Percentiles rank a stretch among this genome's conserved stretches.
Evolutionary conservation across 2,329 filamentous ascomycete genomes (phyloP).

Genomic region (Colletotrichum coccodes): DNA sequence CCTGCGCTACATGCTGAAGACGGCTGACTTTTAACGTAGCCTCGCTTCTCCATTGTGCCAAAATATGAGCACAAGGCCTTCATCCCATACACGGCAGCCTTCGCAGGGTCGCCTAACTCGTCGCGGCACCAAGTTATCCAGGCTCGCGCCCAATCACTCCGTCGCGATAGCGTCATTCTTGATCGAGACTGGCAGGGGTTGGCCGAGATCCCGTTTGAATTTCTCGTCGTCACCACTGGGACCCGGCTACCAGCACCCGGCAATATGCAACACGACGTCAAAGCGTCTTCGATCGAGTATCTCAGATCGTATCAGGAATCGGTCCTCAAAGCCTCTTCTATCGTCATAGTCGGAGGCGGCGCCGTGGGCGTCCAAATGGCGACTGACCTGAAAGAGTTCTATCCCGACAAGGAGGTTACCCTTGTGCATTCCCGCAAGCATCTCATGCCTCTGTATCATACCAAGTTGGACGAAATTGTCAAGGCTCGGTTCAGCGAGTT

Average conservation of each 20-base stretch:
- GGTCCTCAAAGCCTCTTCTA: constrained; percentile 32
- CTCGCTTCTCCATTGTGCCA: constrained; percentile 52
- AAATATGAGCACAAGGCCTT: constrained; percentile 57
- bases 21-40: constrained; percentile 42
- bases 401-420: constrained; percentile 56
- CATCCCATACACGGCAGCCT: constrained; percentile 52
- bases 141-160: constrained; percentile 1
- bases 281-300: constrained; percentile 38
- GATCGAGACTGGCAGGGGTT: constrained; percentile 22
- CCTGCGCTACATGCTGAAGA: not conserved
- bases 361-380: constrained; percentile 61
- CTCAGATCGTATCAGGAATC: constrained; percentile 42
- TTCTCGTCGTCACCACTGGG: constrained; percentile 10
- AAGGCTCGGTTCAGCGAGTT: constrained; percentile 3
- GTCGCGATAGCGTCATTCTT: not conserved
- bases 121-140: constrained; percentile 17
- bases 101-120: not conserved
- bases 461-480: constrained; percentile 8
- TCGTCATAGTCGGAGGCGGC: constrained; percentile 54
- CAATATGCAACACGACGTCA: constrained; percentile 11
- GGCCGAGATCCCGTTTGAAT: constrained; percentile 4
- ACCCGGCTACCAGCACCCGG: constrained; percentile 9
- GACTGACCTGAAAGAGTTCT: constrained; percentile 56
- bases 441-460: constrained; percentile 45
- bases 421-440: constrained; percentile 56